Evolutionary conservation across 345 rosid genomes (phyloP), one percentile per base, ranked within the genome.

Genomic region (Eucalyptus cladocalyx): DNA sequence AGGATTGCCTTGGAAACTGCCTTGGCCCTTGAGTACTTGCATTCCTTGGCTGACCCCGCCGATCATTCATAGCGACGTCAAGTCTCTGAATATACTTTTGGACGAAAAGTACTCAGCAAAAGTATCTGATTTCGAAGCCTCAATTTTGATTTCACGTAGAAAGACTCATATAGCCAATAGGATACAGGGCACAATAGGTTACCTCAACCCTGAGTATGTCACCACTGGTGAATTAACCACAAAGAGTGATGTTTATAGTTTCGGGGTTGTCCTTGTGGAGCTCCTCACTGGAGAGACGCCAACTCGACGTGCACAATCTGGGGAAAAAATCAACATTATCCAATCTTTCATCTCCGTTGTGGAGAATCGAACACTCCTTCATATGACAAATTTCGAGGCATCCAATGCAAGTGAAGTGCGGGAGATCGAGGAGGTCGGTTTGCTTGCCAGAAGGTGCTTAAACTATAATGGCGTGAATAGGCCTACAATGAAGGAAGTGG

Each of bases 71-170:
- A 9, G 43, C 0, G 26, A 69, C 3, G 26, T 69, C 12, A 69
- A 69, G 24, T 17, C 43, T 10, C 8, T 9, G 0, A 34, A 34
- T 72, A 34, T 72, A 5, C 26, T 34, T 34, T 72, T 72, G 14
- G 81, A 72, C 0, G 4, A 18, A 1, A 34, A 18, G 1, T 34
- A 72, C 81, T 69, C 4, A 0, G 4, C 43, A 18, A 72, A 69
- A 72, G 24, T 34, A 34, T 72, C 26, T 0, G 43, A 34, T 34
- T 69, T 72, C 2, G 8, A 26, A 18, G 81, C 43, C 14, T 72
- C 81, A 0, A 2, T 34, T 34, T 34, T 34, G 26, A 34, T 34
- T 9, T 34, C 81, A 10, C 81, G 3, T 5, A 4, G 81, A 72
- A 18, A 72, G 7, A 72, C 43, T 34, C 81, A 72, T 34, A 18